Base-by-base conservation (phyloP, 1,284 basidiomycete genomes). In the Cryptococcus sp. region DNA sequence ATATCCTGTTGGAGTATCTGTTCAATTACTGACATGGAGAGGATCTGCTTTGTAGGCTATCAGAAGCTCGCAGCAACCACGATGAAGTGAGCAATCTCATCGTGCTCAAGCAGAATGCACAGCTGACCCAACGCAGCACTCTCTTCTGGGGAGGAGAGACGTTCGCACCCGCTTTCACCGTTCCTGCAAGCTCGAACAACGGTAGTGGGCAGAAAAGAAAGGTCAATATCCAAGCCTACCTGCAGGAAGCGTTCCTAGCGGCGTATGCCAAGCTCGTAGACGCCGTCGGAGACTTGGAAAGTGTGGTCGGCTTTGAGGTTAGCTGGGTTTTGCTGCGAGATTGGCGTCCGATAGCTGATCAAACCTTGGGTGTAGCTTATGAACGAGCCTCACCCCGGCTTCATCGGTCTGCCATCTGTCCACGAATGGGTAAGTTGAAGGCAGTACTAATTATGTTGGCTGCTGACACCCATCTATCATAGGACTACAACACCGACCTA, bases 331-430 rank as follows among this genome's bases (percentile, higher is more conserved):
- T 46, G 20, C 38, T 20, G 19, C 19, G 40, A 15, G 30, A 19
- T n/a, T 8, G 57, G 50, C 15, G 43, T 47, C 16, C 7, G 20
- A 20, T 3, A 8, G 4, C 10, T 53, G 38, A 41, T 53, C 7
- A 54, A 39, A 10, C n/a, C 40, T 16, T 19, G 20, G 22, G 22
- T 27, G 20, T 59, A 92, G 89, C 84, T 91, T 74, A 89, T 97
- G 85, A 99, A 99, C 70, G 95, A 99, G 77, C 95, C 95, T 0
- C 94, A 99, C 78, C 83, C 88, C 69, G 96, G 95, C 23, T 96
- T 93, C 71, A 86, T 96, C 60, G 85, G 89, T 57, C 80, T 95
- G 3, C 82, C 85, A 43, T 91, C 91, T 3, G 83, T 97, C 52
- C 87, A 97, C 68, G 81, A 81, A 35, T 98, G 91, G 80, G 88